Evolutionary conservation across 305 asterid species (phyloP), one percentile per base, ranked within the genome.

Genomic region (Lippia alba): DNA sequence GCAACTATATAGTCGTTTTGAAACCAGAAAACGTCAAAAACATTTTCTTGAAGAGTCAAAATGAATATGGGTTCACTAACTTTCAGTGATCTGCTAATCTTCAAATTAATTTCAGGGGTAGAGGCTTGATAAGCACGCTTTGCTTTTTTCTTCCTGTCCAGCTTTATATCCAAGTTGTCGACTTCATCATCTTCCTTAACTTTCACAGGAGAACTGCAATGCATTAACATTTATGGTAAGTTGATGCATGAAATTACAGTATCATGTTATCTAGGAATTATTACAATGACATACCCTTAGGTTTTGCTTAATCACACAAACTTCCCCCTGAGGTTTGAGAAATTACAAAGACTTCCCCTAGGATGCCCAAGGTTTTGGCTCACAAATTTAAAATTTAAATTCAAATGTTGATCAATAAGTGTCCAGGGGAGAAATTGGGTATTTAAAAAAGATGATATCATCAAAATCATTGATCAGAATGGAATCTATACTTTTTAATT

Each of bases 111-210:
- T 85, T 91, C 97, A 39, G 96, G 94, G 61, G 85, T 63, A 55
- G 95, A 82, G 69, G 97, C 83, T 46, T 79, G 94, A 70, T 89
- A 85, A 39, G 82, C 85, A 39, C 96, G 96, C 77, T 82, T 88
- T 51, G 81, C 69, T 83, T 90, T 91, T 76, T 86, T 83, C 82
- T 65, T 87, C 65, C 12, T 76, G 6, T 82, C 86, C 75, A 87
- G 81, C 79, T 88, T 90, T 80, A 88, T 90, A 68, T 94, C 99
- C 83, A 94, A 76, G 70, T 90, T 81, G 78, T 94, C 96, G 41
- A 91, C 97, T 73, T 94, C 99, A 46, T 90, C 97, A 51, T 91
- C 99, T 82, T 94, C 99, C 85, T 87, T 87, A 40, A 91, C 92
- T 85, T 86, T 88, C 48, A 91, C 78, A 17, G 95, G 97, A 76